Conservation (phyloP, 208 protist genomes). For the Leishmania arabica region DNA sequence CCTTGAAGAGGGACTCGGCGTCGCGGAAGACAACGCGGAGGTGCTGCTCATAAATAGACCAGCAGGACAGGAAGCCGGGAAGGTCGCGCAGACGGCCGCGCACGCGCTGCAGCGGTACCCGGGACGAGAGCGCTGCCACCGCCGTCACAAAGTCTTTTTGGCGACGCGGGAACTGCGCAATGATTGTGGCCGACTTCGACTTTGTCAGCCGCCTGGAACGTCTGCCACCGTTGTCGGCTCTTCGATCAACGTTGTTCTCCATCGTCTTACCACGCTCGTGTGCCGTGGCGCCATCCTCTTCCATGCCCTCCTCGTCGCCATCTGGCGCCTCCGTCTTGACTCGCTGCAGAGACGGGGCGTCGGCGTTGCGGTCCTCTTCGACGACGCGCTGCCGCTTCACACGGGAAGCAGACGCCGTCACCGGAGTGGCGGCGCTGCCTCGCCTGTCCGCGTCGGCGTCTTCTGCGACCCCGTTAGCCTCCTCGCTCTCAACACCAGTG, state of each 20-base stretch:
- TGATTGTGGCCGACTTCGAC: conserved; percentile 7
- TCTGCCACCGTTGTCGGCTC: too few species aligned
- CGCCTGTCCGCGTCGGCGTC: not conserved
- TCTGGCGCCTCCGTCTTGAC: conserved; percentile 9
- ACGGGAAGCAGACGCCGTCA: not conserved
- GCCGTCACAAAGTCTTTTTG: conserved; percentile 77
- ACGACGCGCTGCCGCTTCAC: conserved; percentile 18
- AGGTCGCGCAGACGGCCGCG: conserved; percentile 52
- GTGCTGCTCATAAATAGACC: conserved; percentile 51
- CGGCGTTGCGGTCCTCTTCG: not conserved
- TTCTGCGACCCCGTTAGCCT: not conserved
- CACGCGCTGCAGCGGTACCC: conserved; percentile 43
- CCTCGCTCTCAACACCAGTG: not conserved
- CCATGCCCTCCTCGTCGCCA: conserved; percentile 1
- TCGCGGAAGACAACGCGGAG: conserved; percentile 79
- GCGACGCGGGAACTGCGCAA: conserved; percentile 38
- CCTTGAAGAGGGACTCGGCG: conserved; percentile 65
- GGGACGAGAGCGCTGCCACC: conserved; percentile 45
- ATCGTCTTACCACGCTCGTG: not conserved
- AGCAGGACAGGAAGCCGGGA: conserved; percentile 74
- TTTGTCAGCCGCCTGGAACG: not conserved
- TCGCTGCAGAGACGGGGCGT: conserved; percentile 3
- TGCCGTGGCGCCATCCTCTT: not conserved
- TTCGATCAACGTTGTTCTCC: not conserved
- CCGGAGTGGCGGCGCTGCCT: not conserved